phyloP scores from a whole-genome alignment of 257 asterid genomes.

The Nicotiana obtusifolia region DNA sequence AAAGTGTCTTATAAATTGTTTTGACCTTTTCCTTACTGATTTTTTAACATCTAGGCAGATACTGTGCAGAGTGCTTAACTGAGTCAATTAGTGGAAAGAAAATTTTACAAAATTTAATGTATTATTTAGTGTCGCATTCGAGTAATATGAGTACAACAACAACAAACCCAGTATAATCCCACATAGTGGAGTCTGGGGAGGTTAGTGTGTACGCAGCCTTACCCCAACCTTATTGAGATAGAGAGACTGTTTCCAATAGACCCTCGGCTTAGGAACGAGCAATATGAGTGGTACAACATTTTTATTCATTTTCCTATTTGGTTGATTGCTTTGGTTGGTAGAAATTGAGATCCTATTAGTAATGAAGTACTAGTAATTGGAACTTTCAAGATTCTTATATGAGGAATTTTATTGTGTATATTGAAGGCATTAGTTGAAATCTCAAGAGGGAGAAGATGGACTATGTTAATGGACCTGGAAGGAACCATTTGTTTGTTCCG shows the following conservation, averaged over 20 bases:
- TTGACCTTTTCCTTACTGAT: not conserved
- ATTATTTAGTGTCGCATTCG: too few relatives aligned
- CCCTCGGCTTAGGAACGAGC: too few relatives aligned
- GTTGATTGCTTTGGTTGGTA: not conserved
- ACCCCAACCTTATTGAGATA: too few relatives aligned
- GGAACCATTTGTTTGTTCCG: conserved; percentile 99
- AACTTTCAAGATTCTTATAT: not conserved
- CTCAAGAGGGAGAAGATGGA: conserved; percentile 53
- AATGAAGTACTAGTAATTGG: not conserved
- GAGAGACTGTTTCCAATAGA: too few relatives aligned
- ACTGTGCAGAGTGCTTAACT: not conserved
- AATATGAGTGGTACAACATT: not conserved
- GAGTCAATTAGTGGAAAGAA: not conserved
- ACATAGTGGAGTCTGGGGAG: too few relatives aligned
- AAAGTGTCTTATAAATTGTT: too few relatives aligned
- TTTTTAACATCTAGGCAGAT: not conserved
- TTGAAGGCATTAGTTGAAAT: not conserved
- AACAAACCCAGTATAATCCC: too few relatives aligned
- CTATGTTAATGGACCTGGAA: conserved; percentile 83
- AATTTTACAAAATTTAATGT: too few relatives aligned
- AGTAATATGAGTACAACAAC: too few relatives aligned
- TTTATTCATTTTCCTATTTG: not conserved
- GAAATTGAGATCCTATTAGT: not conserved
- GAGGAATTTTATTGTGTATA: not conserved
- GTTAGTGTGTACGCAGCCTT: too few relatives aligned